phyloP scores from a whole-genome alignment of 352 stramenopile genomes.

The Phytophthora pini region DNA sequence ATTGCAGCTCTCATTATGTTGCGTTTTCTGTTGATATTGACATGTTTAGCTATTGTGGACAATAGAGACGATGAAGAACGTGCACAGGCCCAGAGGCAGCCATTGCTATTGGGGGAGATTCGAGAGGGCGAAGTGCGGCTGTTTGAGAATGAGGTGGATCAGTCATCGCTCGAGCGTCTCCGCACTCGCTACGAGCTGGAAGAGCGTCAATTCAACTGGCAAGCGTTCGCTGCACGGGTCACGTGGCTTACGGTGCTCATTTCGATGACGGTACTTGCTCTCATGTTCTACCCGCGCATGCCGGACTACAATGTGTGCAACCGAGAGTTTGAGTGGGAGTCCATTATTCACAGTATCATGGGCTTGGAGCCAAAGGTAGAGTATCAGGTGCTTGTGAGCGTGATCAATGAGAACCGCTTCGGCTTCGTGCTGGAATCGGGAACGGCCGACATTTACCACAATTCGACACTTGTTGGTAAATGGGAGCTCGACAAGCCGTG shows the following conservation, averaged over 20 bases:
- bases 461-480: conserved; percentile 65
- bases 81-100: conserved; percentile 50
- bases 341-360: conserved; percentile 79
- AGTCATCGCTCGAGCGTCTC: conserved; percentile 59
- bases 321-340: conserved; percentile 89
- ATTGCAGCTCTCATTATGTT: background rate
- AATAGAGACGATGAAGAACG: conserved; percentile 46
- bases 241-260: conserved; percentile 62
- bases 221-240: conserved; percentile 58
- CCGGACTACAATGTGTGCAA: conserved; percentile 92
- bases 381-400: conserved; percentile 87
- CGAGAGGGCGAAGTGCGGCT: conserved; percentile 57
- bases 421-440: conserved; percentile 83
- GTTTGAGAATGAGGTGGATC: conserved; percentile 71
- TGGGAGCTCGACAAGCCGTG: conserved; percentile 77
- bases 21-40: background rate
- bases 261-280: conserved; percentile 66
- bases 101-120: conserved; percentile 56
- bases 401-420: conserved; percentile 91
- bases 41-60: background rate
- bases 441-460: conserved; percentile 84
- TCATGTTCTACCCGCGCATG: conserved; percentile 91
- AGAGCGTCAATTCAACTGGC: conserved; percentile 53
- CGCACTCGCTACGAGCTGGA: conserved; percentile 51
- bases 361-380: conserved; percentile 82